A percentile compares a stretch with the other conserved stretches of the same genome.
Conservation (phyloP, 2,329 filamentous ascomycete species). For the Coleophoma cylindrospora region DNA sequence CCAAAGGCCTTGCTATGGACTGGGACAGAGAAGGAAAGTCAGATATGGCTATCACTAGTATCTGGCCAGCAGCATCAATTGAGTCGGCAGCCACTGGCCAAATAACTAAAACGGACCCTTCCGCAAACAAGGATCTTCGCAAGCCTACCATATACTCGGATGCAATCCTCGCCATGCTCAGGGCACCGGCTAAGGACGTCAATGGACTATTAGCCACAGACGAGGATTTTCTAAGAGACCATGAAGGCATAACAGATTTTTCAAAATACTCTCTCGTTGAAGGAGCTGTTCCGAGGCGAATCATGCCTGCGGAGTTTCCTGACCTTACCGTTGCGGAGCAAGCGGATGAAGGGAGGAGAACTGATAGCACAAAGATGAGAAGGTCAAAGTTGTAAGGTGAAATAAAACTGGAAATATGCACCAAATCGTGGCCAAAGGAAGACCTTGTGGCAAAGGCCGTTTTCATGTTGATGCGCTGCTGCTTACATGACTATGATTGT, state of each 20-base stretch:
- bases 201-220: conserved; percentile 72
- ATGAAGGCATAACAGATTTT: conserved; percentile 65
- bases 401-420: too few species aligned
- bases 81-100: conserved; percentile 68
- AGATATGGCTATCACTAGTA: conserved; percentile 71
- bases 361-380: conserved; percentile 52
- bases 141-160: conserved; percentile 74
- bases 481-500: too few species aligned
- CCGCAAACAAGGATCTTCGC: conserved; percentile 53
- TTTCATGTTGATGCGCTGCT: too few species aligned
- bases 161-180: conserved; percentile 68
- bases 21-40: conserved; percentile 54
- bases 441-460: too few species aligned
- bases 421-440: too few species aligned
- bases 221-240: conserved; percentile 70
- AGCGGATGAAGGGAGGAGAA: conserved; percentile 68
- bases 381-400: conserved; percentile 9
- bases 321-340: conserved; percentile 71
- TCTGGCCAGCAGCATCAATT: conserved; percentile 78
- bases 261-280: conserved; percentile 65
- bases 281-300: conserved; percentile 60
- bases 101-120: conserved; percentile 38
- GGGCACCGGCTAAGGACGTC: conserved; percentile 51
- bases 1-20: conserved; percentile 79
- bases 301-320: conserved; percentile 68